Base-by-base conservation (phyloP, 129 eudicot genomes). In the Pseudognaphalium luteoalbum region DNA sequence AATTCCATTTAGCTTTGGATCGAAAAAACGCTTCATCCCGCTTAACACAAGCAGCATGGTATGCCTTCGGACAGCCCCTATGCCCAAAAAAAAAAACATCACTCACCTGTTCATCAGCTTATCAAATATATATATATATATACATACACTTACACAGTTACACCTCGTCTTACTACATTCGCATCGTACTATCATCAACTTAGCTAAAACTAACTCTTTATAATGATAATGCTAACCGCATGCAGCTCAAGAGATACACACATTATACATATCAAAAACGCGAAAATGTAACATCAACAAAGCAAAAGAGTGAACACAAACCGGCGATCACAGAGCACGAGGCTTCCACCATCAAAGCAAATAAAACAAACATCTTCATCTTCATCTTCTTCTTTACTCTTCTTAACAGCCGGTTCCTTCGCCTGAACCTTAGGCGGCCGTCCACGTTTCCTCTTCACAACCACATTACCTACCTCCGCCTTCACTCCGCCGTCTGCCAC, bases 331-430 rank as follows among this genome's bases (percentile, higher is more conserved):
- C 97, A 94, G 1, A 94, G 92, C 64, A 94, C 99, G 54, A 94
- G 89, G 60, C 85, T 84, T 41, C 99, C 98, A 7, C 97, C 99
- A 75, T 94, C 99, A 54, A 94, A 94, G 86, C 99, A 94, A 20
- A 94, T 94, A 76, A 94, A 94, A 77, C 99, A 94, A 33, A 94
- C 99, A 50, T 94, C 98, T n/a, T 93, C 98, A 19, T 90, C 98
- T 58, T 93, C 98, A 30, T 93, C 98, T 58, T 85, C 89, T 65
- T 91, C 91, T 70, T 84, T 86, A 60, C 52, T 74, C 84, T 81
- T 79, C 85, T 87, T 86, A 41, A 71, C 74, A 5, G 81, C 74
- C 78, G 87, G 86, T 42, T 74, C 42, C 21, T 77, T 83, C 32
- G 76, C 73, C 62, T 72, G 87, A 52, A 78, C 85, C 71, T 25